Evolutionary conservation across 2,329 filamentous ascomycete species (phyloP).

Genomic region (Calcarisporium arbuscula): DNA sequence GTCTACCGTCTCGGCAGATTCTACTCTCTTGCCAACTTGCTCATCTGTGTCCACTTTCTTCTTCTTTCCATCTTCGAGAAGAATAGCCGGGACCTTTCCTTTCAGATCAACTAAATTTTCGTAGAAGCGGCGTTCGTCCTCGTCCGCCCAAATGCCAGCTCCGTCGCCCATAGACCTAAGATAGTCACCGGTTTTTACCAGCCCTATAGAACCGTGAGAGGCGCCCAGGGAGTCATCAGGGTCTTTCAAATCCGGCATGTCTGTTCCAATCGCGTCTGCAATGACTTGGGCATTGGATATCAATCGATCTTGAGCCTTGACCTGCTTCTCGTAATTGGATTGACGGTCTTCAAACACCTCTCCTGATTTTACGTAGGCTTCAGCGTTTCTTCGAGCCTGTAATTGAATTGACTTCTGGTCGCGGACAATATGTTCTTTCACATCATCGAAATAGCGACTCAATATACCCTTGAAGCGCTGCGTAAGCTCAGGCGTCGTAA

Average conservation of each 20-base stretch:
- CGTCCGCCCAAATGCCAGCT: slow-evolving; percentile 96
- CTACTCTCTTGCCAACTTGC: slow-evolving; percentile 68
- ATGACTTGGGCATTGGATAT: slow-evolving; percentile 85
- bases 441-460: slow-evolving; percentile 84
- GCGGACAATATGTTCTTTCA: slow-evolving; percentile 80
- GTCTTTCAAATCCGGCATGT: slow-evolving; percentile 91
- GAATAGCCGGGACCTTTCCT: slow-evolving; percentile 87
- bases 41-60: slow-evolving; percentile 81
- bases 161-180: slow-evolving; percentile 84
- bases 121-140: slow-evolving; percentile 96
- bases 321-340: slow-evolving; percentile 87
- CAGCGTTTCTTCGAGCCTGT: slow-evolving; percentile 90
- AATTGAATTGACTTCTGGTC: slow-evolving; percentile 84
- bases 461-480: slow-evolving; percentile 83
- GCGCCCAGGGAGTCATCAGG: slow-evolving; percentile 63
- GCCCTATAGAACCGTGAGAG: slow-evolving; percentile 74
- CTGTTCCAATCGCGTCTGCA: slow-evolving; percentile 77
- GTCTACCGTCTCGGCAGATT: slow-evolving; percentile 44
- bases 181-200: slow-evolving; percentile 92
- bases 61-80: slow-evolving; percentile 92
- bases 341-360: slow-evolving; percentile 98
- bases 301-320: slow-evolving; percentile 87
- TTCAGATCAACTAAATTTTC: slow-evolving; percentile 94
- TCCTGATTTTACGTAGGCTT: slow-evolving; percentile 96
- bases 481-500: slow-evolving; percentile 70